Evolutionary conservation across 1,139 yeast genomes (phyloP).

Genomic region (Suhomyces bribrorum): DNA sequence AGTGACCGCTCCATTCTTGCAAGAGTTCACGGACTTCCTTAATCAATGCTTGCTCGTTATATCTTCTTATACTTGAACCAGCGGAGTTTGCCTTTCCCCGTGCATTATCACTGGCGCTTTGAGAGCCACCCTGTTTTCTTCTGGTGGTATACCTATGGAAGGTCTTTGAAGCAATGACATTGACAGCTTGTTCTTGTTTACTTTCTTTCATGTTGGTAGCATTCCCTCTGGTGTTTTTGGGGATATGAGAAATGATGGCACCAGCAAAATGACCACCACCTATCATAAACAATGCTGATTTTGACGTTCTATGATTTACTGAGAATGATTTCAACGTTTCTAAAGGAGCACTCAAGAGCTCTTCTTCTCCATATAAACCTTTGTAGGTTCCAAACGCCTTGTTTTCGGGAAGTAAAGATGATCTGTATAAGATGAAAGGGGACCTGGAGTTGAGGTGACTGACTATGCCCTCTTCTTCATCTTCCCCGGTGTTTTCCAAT

Average conservation of each 20-base stretch:
- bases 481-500: constrained; percentile 12
- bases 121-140: constrained; percentile 97
- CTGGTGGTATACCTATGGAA: constrained; percentile 95
- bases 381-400: constrained; percentile 72
- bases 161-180: constrained; percentile 73
- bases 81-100: constrained; percentile 96
- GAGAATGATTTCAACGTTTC: constrained; percentile 39
- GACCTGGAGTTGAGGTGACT: constrained; percentile 65
- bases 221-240: constrained; percentile 56
- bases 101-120: constrained; percentile 87
- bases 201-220: constrained; percentile 44
- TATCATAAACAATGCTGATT: constrained; percentile 83
- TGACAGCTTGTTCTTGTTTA: constrained; percentile 59
- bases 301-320: constrained; percentile 22
- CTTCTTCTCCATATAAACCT: constrained; percentile 50
- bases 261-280: constrained; percentile 99
- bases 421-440: constrained; percentile 59
- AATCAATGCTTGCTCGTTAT: constrained; percentile 82
- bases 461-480: constrained; percentile 33
- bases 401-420: constrained; percentile 42
- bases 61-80: constrained; percentile 86
- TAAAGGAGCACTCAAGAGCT: constrained; percentile 39
- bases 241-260: constrained; percentile 79
- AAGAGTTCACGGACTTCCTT: constrained; percentile 74
- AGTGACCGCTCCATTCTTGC: constrained; percentile 59